Conservation (phyloP, 768 basidiomycete species). For the Leucogyrophana mollusca region DNA sequence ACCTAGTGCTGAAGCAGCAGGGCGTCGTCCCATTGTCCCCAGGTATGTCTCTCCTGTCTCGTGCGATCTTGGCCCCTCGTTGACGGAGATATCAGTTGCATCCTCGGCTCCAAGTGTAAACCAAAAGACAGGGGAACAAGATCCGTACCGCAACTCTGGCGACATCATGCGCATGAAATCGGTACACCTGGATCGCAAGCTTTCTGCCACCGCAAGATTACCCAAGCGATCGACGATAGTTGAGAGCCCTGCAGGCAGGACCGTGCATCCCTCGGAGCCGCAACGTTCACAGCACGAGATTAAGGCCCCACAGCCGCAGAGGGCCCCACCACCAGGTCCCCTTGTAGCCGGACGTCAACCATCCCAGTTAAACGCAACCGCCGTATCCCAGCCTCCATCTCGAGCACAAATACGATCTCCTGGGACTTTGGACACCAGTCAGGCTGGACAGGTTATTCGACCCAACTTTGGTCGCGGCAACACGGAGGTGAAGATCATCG, state of each 20-base stretch:
- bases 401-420: slow-evolving; percentile 40
- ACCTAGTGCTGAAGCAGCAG: slow-evolving; percentile 81
- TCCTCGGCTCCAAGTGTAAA: slow-evolving; percentile 30
- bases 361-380: slow-evolving; percentile 28
- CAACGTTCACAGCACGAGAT: slow-evolving; percentile 47
- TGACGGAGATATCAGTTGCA: slow-evolving; percentile 17
- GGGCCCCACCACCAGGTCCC: slow-evolving; percentile 35
- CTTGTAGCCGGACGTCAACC: slow-evolving; percentile 35
- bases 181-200: slow-evolving; percentile 91
- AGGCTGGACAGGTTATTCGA: slow-evolving; percentile 52
- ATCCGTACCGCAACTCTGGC: slow-evolving; percentile 81
- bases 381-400: slow-evolving; percentile 30
- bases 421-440: slow-evolving; percentile 33
- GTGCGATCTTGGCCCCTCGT: slow-evolving; percentile 8
- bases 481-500: slow-evolving; percentile 86
- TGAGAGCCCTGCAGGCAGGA: slow-evolving; percentile 89
- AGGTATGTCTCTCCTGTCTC: slow-evolving; percentile 41
- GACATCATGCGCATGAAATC: slow-evolving; percentile 96
- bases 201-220: slow-evolving; percentile 88
- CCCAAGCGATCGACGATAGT: slow-evolving; percentile 95
- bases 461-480: slow-evolving; percentile 77
- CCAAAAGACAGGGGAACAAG: slow-evolving; percentile 44
- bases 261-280: slow-evolving; percentile 71
- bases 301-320: slow-evolving; percentile 37
- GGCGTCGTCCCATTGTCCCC: slow-evolving; percentile 86